phyloP scores from a whole-genome alignment of 2,329 filamentous ascomycete species.

The Arthrobotrys sinensis region DNA sequence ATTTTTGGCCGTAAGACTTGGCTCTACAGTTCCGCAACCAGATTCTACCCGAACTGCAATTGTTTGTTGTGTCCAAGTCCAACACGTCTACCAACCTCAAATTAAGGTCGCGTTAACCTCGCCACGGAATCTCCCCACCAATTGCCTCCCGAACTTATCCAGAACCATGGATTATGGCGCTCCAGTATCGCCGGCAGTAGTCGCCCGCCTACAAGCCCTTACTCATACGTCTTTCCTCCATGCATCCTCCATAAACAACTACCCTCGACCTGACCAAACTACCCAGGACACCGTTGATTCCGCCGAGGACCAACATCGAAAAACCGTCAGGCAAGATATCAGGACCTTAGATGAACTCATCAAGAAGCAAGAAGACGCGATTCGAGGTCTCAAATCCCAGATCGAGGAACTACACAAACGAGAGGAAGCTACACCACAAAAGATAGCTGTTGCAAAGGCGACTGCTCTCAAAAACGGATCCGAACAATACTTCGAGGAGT shows the following conservation, averaged over 20 bases:
- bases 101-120: slow-evolving; percentile 1
- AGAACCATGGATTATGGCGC: slow-evolving; percentile 34
- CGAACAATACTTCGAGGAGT: slow-evolving; percentile 35
- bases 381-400: slow-evolving; percentile 27
- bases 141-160: background rate
- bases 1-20: too few species aligned
- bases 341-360: slow-evolving; percentile 47
- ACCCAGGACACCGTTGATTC: slow-evolving; percentile 47
- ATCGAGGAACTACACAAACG: slow-evolving; percentile 33
- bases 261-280: slow-evolving; percentile 38
- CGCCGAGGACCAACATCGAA: slow-evolving; percentile 44
- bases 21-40: too few species aligned
- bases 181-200: slow-evolving; percentile 38
- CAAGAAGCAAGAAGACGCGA: slow-evolving; percentile 47
- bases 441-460: slow-evolving; percentile 32
- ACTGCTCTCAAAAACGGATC: slow-evolving; percentile 48
- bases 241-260: slow-evolving; percentile 45
- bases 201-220: slow-evolving; percentile 48
- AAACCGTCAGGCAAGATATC: slow-evolving; percentile 44
- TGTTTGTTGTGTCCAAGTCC: slow-evolving; percentile 34
- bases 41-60: slow-evolving; percentile 54
- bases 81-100: slow-evolving; percentile 7
- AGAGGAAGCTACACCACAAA: slow-evolving; percentile 48
- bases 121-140: too few species aligned
- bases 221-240: slow-evolving; percentile 34